Evolutionary conservation across 2,329 filamentous ascomycete species (phyloP).

Genomic region (Cercospora canescens): DNA sequence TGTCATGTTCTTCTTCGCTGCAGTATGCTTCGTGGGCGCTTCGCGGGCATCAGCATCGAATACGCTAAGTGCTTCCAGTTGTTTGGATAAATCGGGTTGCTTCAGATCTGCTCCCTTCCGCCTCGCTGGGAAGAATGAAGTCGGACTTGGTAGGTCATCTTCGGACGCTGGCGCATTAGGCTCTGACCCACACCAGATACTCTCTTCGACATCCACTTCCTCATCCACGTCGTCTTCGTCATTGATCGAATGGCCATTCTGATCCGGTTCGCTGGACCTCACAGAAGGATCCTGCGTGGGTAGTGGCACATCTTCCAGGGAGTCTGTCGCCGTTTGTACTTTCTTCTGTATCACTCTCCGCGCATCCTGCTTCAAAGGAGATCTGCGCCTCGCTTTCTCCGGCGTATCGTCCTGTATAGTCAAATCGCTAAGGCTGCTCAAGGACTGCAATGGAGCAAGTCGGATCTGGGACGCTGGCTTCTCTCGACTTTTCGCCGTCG

Average conservation of each 20-base stretch:
- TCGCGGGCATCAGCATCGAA: conserved; percentile 16
- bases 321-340: no score
- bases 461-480: conserved; percentile 17
- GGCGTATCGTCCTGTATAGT: conserved; percentile 12
- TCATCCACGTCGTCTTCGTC: conserved; percentile 1
- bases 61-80: conserved; percentile 20
- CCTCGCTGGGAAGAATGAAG: conserved; percentile 26
- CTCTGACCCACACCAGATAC: conserved; percentile 36
- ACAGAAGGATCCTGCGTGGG: neutral
- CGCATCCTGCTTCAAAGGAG: conserved; percentile 1
- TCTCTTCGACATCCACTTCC: conserved; percentile 35
- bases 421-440: conserved; percentile 5
- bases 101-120: conserved; percentile 4
- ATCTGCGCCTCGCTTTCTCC: conserved; percentile 10
- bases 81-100: conserved; percentile 12
- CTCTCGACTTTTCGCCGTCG: neutral
- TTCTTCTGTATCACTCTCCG: conserved; percentile 4
- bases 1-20: neutral
- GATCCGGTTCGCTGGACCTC: neutral
- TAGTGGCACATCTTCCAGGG: neutral
- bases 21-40: neutral
- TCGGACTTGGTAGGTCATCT: conserved; percentile 30
- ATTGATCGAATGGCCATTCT: neutral
- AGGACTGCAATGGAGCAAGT: conserved; percentile 20
- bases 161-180: conserved; percentile 27